Evolutionary conservation across 2,329 filamentous ascomycete species (phyloP), one percentile per base, ranked within the genome.

Genomic region (Juglanconis sp.): DNA sequence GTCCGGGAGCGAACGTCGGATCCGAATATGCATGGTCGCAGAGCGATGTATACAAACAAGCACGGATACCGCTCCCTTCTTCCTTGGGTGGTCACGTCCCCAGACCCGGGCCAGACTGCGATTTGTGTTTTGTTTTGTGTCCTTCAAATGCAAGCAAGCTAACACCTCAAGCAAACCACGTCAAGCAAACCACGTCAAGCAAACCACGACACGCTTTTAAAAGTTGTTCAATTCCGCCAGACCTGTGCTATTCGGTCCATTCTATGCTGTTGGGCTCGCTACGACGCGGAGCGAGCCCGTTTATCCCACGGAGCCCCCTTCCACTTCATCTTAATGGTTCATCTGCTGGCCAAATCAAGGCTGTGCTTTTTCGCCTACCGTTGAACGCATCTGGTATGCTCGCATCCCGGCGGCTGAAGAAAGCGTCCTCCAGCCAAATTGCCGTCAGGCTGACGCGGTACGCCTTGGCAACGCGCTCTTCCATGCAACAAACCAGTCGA

Each of bases 261-360:
- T 56, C 60, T 62, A 62, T 56, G 46, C 48, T 60, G 56, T 9
- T 56, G 32, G 57, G 57, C 53, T 52, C 15, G 42, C 31, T 17
- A 36, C 49, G 31, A 17, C 49, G 40, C 56, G 17, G 40, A 62
- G 56, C 52, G 47, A 48, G 56, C 38, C 42, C 30, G 35, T 13
- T 31, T 5, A 11, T 31, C 47, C 36, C 54, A 38, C 6, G 31
- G 36, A 48, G 40, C 57, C 35, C 32, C 36, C 34, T 48, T 35
- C 36, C 48, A n/a, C 31, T 24, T 53, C 31, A n/a, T 46, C 36
- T 54, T 46, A 4, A 54, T 54, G 38, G n/a, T 48, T 17, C 17
- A 30, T 38, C 34, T n/a, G 32, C 53, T 36, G 31, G 17, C 53
- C 53, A 56, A 5, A 36, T 7, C n/a, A 36, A 50, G 15, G 34